Conservation (phyloP, 805 yeast species). For the Candida silvicultrix region DNA sequence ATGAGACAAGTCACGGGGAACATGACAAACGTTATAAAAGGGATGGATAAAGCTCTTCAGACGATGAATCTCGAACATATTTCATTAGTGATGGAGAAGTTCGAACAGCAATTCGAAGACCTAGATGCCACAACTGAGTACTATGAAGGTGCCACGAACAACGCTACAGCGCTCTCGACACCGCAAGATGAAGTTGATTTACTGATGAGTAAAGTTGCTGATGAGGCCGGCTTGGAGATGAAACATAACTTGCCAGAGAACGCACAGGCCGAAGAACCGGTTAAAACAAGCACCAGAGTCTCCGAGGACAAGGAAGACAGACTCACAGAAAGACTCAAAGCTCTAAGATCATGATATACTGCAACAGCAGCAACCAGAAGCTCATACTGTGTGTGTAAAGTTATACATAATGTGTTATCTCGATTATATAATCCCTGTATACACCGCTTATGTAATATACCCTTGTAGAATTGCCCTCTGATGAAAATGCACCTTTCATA, state of each 20-base stretch:
- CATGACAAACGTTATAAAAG: conserved; percentile 87
- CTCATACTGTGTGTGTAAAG: too few relatives aligned
- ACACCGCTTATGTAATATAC: not conserved
- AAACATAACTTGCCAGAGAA: conserved; percentile 65
- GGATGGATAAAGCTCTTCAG: conserved; percentile 95
- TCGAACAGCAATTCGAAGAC: conserved; percentile 94
- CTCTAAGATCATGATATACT: conserved; percentile 47
- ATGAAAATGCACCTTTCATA: too few relatives aligned
- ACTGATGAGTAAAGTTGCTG: conserved; percentile 87
- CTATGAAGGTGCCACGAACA: conserved; percentile 85
- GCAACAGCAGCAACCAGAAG: too few relatives aligned
- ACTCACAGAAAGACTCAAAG: conserved; percentile 83
- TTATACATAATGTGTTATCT: too few relatives aligned
- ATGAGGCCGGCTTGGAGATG: conserved; percentile 93
- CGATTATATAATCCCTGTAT: not conserved
- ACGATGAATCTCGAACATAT: conserved; percentile 93
- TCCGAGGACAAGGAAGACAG: conserved; percentile 78
- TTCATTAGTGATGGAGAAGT: conserved; percentile 93
- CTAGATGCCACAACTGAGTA: conserved; percentile 90
- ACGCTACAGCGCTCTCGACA: conserved; percentile 80
- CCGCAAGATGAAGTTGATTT: conserved; percentile 95
- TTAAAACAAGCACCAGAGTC: conserved; percentile 37
- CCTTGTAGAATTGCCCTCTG: not conserved
- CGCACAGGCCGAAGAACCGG: conserved; percentile 43
- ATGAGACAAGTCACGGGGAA: conserved; percentile 94